Conservation (phyloP, 768 basidiomycete genomes). For the Peribolospora baueri region DNA sequence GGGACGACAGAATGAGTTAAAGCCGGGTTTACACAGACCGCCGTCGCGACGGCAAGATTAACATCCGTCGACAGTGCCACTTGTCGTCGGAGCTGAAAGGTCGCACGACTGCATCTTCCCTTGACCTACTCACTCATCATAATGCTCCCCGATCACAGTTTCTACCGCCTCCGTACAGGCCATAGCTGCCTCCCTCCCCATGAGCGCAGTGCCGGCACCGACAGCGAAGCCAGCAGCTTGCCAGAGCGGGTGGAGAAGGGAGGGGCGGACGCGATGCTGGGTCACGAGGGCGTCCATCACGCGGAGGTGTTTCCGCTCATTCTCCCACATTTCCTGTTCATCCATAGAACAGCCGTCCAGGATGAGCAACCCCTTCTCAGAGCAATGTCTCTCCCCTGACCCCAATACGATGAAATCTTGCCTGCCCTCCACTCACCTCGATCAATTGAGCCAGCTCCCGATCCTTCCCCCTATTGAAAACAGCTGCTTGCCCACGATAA, state of each 20-base stretch:
- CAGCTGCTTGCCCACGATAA: slow-evolving; percentile 60
- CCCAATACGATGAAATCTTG: no score
- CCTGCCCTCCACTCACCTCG: slow-evolving; percentile 29
- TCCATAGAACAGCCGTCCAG: neutral
- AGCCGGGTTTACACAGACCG: no score
- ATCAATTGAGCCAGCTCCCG: slow-evolving; percentile 37
- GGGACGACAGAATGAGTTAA: neutral
- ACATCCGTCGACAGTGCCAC: no score
- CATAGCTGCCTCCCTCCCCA: slow-evolving; percentile 89
- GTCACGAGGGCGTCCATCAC: slow-evolving; percentile 65
- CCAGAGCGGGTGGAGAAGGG: slow-evolving; percentile 56
- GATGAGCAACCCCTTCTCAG: neutral
- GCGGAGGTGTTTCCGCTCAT: slow-evolving; percentile 69
- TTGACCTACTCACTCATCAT: slow-evolving; percentile 57
- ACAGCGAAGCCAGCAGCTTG: slow-evolving; percentile 68
- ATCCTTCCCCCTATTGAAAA: slow-evolving; percentile 27
- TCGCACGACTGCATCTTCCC: neutral
- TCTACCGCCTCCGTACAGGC: slow-evolving; percentile 96
- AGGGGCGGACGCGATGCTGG: slow-evolving; percentile 67
- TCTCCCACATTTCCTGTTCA: slow-evolving; percentile 80
- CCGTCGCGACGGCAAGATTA: no score
- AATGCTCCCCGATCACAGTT: slow-evolving; percentile 93
- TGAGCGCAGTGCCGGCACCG: slow-evolving; percentile 57
- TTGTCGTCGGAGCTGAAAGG: no score
- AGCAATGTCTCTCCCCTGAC: neutral